Conservation (phyloP, 176 grass and related monocot species). For the Oryza glumipatula region DNA sequence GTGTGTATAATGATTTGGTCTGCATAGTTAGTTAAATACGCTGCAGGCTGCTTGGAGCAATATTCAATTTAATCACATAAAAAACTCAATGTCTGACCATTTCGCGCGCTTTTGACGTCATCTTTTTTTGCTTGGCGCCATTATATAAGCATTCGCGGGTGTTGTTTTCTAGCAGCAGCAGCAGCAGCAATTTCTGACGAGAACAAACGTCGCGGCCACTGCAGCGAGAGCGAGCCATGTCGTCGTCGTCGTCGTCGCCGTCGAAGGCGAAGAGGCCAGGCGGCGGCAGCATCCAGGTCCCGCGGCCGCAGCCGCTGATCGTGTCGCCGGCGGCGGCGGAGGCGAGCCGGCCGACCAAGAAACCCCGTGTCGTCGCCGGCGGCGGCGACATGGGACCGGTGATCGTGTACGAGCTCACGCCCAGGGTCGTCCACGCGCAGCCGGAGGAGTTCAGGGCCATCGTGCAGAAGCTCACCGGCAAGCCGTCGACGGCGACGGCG, state of each 20-base stretch:
- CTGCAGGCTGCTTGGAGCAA: neutral
- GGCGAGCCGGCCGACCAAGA: constrained; percentile 21
- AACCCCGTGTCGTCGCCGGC: neutral
- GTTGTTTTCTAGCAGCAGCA: neutral
- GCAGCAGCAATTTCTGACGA: neutral
- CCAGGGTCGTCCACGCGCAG: constrained; percentile 50
- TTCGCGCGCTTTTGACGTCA: neutral
- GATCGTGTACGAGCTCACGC: constrained; percentile 56
- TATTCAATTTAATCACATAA: neutral
- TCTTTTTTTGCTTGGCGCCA: neutral
- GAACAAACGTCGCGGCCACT: neutral
- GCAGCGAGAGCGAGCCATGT: constrained; percentile 2
- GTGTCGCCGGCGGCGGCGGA: neutral
- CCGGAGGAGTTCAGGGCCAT: constrained; percentile 62
- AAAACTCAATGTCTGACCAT: constrained; percentile 21
- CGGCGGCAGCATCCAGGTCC: constrained; percentile 31
- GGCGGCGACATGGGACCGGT: constrained; percentile 36
- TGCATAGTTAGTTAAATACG: neutral
- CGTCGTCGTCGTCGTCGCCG: neutral
- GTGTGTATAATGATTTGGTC: neutral
- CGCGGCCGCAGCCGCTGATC: constrained; percentile 37
- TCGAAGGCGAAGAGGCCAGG: constrained; percentile 2
- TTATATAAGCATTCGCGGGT: neutral
- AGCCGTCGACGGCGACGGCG: neutral
- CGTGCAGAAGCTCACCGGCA: constrained; percentile 67